Base-by-base conservation (phyloP, 805 yeast genomes). In the Blastobotrys parvus region DNA sequence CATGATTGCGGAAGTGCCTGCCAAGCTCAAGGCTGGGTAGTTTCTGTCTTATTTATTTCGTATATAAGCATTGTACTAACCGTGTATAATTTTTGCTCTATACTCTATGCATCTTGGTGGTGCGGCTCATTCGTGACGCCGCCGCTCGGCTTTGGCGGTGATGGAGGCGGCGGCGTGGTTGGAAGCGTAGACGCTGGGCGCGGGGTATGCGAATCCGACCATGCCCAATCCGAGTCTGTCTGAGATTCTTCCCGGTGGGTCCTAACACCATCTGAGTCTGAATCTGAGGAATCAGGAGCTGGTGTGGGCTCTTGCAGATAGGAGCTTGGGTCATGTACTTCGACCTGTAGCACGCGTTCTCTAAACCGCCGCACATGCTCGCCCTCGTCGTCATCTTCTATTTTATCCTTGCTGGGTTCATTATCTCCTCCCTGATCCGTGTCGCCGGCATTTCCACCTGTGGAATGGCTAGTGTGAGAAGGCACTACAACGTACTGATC, bases 1-100 rank as follows among this genome's bases (percentile, higher is more conserved):
- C 42, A 41, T 65, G 42, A 58, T 61, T 2, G 64, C 67, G 2
- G 69, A 65, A 44, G 57, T 62, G 17, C 64, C 64, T 3, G 38
- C 41, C 25, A 43, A 41, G 45, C 38, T 40, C 22, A 23, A 27
- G 30, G 43, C 42, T 21, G 43, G 42, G 19, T 43, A 31, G 38
- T 35, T 23, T 35, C 25, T 41, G 6, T 41, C 11, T 35, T 35
- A 10, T 13, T 19, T 25, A 13, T 41, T 22, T 20, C 11, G 16
- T 19, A 15, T 16, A 16, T 18, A 16, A 16, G 6, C 17, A 5
- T 42, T 25, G 6, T 16, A 6, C 27, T 35, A 6, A 17, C 18
- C 18, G 16, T 13, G 35, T 22, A 17, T 41, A 21, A 10, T 11
- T 20, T 31, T 7, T 40, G n/a, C 20, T 34, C n/a, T 7, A 16